phyloP scores from a whole-genome alignment of 176 grass and related monocot species.

The Ampelocalamus luodianensis region DNA sequence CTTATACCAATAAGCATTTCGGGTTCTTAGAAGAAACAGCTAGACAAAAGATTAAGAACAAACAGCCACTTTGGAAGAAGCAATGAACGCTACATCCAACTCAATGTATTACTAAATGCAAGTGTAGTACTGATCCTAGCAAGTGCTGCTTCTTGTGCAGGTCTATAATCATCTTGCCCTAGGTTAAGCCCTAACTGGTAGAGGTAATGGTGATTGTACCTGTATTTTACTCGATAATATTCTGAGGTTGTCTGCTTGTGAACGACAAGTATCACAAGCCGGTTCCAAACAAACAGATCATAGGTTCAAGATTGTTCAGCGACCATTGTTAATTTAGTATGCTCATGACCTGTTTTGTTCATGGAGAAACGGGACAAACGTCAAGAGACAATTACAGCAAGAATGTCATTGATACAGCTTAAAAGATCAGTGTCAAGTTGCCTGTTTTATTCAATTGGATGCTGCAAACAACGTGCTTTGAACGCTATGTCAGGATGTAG shows the following conservation, averaged over 20 bases:
- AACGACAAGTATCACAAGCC: conserved; percentile 22
- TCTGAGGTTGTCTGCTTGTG: conserved; percentile 20
- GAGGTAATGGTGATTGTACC: conserved; percentile 25
- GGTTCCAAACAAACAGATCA: conserved; percentile 36
- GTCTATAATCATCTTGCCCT: background rate
- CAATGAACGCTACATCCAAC: conserved; percentile 40
- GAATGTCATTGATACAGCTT: conserved; percentile 17
- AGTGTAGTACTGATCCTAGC: conserved; percentile 49
- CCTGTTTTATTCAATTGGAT: conserved; percentile 38
- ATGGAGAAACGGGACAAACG: conserved; percentile 14
- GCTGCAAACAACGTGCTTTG: conserved; percentile 12
- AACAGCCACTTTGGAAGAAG: conserved; percentile 44
- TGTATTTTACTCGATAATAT: background rate
- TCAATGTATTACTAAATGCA: conserved; percentile 10
- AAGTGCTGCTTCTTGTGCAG: conserved; percentile 34
- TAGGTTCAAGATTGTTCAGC: conserved; percentile 16
- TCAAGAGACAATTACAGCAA: conserved; percentile 22
- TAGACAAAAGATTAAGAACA: conserved; percentile 57
- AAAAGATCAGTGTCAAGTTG: conserved; percentile 22
- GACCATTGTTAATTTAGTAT: conserved; percentile 19
- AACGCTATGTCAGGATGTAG: conserved; percentile 13
- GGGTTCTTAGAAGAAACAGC: conserved; percentile 19
- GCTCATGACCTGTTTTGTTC: conserved; percentile 3
- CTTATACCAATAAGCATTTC: conserved; percentile 36
- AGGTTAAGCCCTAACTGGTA: background rate